Evolutionary conservation across 2,329 filamentous ascomycete genomes (phyloP), one percentile per base, ranked within the genome.

Genomic region (Phialocephala sp.): DNA sequence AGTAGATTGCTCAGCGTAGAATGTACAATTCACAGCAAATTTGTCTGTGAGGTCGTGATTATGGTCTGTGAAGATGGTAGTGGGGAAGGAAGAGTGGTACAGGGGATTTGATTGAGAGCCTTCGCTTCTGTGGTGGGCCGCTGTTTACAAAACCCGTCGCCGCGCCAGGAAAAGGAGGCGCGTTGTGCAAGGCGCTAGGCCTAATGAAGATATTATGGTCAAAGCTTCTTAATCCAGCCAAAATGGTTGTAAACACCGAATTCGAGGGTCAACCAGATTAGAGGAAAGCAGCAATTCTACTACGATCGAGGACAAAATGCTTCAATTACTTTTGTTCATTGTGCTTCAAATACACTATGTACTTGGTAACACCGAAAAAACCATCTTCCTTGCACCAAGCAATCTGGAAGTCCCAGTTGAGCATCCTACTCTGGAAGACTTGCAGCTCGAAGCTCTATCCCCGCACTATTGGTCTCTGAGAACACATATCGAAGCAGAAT

Each of bases 361-460:
- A 67, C 74, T 77, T 71, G 93, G 91, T 77, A 98, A 99, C 77
- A 90, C 91, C 63, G 95, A 98, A 77, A 99, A 99, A 80, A 84
- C 87, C 72, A 92, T 98, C 74, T 98, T 99, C 80, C 82, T 90
- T 41, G 93, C 87, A 24, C 93, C 94, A 12, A 76, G 80, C 37
- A 78, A 82, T 37, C 77, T 87, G 73, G 77, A 82, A 62, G 78
- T 91, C 55, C 85, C 89, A 41, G 78, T 84, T 62, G 77, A 81
- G 59, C 83, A 82, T 71, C 85, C 85, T 65, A 84, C 80, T 61
- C 78, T 92, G 59, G 82, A 86, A 66, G 81, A 86, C 73, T 82
- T 94, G 43, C 83, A 84, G 57, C 83, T 96, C 62, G 81, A 86
- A 69, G 79, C 82, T n/a, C 83, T 97, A 59, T 88, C 87, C 3